Evolutionary conservation across 345 rosid genomes (phyloP).

Genomic region (Syzygium oleosum): DNA sequence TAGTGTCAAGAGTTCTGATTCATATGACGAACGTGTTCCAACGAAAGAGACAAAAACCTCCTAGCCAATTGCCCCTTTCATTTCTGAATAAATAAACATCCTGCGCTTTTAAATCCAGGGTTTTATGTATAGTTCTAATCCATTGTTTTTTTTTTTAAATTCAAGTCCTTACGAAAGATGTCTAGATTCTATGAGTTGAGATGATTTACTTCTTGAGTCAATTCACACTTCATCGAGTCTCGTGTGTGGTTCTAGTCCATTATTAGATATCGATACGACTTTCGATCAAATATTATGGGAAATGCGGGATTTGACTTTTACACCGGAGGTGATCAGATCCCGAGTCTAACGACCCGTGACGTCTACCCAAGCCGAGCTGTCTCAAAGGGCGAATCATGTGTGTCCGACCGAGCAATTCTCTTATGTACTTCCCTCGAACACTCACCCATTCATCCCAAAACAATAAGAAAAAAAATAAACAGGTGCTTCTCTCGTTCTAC

Average conservation of each 20-base stretch:
- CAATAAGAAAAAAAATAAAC: not conserved
- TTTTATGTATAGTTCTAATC: no score
- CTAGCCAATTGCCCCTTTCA: no score
- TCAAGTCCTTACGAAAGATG: not conserved
- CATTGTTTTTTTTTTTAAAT: not conserved
- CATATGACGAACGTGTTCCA: no score
- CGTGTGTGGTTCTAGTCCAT: not conserved
- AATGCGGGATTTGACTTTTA: not conserved
- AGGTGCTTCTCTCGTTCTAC: not conserved
- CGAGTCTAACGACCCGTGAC: accelerated
- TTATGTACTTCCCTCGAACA: not conserved
- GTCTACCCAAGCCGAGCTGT: accelerated
- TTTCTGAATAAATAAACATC: no score
- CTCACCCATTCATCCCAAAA: accelerated
- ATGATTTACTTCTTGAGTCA: not conserved
- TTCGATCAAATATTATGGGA: accelerated
- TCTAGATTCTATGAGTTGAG: accelerated
- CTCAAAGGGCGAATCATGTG: not conserved
- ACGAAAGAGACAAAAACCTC: no score
- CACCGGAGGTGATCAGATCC: accelerated
- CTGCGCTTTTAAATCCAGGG: no score
- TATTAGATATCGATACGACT: accelerated
- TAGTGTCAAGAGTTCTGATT: no score
- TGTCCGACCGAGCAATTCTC: accelerated
- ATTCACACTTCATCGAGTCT: not conserved